These are phyloP conservation scores for Sporisorium iseilematis-ciliati DNA, from an alignment of 1,284 basidiomycete genomes.

Conservation along the genomic window DNA sequence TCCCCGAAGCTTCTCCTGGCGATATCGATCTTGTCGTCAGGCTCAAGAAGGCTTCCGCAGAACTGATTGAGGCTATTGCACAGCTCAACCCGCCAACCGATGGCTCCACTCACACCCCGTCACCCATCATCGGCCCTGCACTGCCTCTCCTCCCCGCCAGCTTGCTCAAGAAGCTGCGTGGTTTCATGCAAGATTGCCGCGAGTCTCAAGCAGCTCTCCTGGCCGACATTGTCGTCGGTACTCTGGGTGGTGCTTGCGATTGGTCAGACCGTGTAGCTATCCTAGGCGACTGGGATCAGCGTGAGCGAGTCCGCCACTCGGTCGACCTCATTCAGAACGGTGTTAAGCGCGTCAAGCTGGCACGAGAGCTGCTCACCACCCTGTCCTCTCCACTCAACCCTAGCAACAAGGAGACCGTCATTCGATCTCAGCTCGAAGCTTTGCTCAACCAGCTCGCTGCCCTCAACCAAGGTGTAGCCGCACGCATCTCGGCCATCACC, in stretches of 20 bases:
- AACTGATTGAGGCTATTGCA: conserved; percentile 58
- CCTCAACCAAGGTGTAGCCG: conserved; percentile 58
- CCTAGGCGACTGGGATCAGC: conserved; percentile 62
- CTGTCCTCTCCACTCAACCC: conserved; percentile 61
- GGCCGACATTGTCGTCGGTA: conserved; percentile 65
- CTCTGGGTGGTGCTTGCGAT: conserved; percentile 66
- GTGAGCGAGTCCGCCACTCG: conserved; percentile 56
- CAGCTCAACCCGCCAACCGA: conserved; percentile 42
- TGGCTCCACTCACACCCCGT: conserved; percentile 24
- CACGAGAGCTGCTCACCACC: conserved; percentile 62
- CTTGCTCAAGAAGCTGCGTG: conserved; percentile 57
- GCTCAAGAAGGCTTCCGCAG: conserved; percentile 54
- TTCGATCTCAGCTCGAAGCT: conserved; percentile 64
- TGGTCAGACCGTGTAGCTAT: conserved; percentile 65
- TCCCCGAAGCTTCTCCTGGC: conserved; percentile 40
- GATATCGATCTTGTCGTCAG: conserved; percentile 48
- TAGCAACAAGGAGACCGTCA: conserved; percentile 58
- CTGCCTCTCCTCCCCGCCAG: conserved; percentile 63
- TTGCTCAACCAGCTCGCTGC: conserved; percentile 64
- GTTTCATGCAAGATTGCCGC: conserved; percentile 59
- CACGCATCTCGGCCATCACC: conserved; percentile 57
- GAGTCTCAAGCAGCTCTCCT: conserved; percentile 57
- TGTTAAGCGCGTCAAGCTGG: conserved; percentile 56
- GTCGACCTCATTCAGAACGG: conserved; percentile 57
- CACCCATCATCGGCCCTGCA: conserved; percentile 44